These are phyloP conservation scores for Cercospora sp. DNA, from an alignment of 2,329 filamentous ascomycete genomes.

Conservation along the genomic window DNA sequence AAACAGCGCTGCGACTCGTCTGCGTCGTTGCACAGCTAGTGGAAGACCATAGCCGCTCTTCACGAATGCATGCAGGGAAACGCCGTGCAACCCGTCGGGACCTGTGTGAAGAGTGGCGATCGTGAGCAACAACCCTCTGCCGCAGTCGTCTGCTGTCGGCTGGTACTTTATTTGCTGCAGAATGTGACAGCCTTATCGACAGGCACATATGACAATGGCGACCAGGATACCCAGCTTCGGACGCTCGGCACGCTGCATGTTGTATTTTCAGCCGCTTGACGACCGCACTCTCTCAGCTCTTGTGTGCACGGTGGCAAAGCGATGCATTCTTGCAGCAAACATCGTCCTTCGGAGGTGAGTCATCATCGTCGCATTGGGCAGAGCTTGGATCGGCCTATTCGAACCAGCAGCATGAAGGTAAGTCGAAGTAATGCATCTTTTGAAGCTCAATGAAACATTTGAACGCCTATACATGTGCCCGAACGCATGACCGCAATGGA, in stretches of 20 bases:
- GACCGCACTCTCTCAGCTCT: constrained; percentile 9
- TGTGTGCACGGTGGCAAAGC: background rate
- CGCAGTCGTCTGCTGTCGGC: background rate
- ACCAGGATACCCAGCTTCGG: background rate
- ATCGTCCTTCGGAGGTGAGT: background rate
- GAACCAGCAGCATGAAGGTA: background rate
- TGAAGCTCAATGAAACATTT: constrained; percentile 14
- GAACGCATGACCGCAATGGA: constrained; percentile 7
- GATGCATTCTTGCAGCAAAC: background rate
- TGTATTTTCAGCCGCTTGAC: background rate
- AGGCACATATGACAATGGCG: background rate
- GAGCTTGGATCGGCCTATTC: background rate
- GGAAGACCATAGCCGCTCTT: constrained; percentile 9
- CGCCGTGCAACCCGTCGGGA: background rate
- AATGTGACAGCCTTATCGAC: background rate
- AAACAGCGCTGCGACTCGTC: background rate
- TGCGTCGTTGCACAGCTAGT: constrained; percentile 1
- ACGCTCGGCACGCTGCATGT: background rate
- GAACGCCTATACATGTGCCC: constrained; percentile 14
- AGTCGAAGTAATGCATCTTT: constrained; percentile 2
- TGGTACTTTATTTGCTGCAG: background rate
- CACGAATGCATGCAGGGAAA: constrained; percentile 4
- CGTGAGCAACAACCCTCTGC: background rate
- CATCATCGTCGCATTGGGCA: background rate
- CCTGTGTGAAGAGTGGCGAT: background rate